Evolutionary conservation across 805 yeast species (phyloP).

Genomic region (Barnettozyma californica): DNA sequence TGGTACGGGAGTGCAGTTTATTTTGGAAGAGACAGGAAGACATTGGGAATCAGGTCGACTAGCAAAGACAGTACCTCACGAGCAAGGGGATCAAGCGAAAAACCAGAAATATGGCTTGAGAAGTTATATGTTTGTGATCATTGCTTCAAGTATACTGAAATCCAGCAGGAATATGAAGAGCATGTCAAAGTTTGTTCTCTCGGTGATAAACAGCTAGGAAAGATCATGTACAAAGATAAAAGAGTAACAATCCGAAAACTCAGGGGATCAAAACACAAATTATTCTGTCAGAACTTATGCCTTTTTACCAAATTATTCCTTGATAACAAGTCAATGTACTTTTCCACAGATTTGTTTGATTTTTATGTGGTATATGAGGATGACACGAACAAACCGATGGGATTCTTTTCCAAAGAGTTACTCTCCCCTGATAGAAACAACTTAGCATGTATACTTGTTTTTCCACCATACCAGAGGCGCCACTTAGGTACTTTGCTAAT

Average conservation of each 20-base stretch:
- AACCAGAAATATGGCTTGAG: slow-evolving; percentile 46
- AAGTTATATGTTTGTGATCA: slow-evolving; percentile 66
- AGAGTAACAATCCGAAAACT: slow-evolving; percentile 56
- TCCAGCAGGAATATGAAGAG: slow-evolving; percentile 34
- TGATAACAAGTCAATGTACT: slow-evolving; percentile 85
- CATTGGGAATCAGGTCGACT: slow-evolving; percentile 38
- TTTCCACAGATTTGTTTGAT: slow-evolving; percentile 71
- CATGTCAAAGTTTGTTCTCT: slow-evolving; percentile 49
- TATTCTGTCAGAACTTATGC: slow-evolving; percentile 79
- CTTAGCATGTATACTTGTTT: slow-evolving; percentile 83
- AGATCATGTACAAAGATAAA: slow-evolving; percentile 58
- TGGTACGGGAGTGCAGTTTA: slow-evolving; percentile 90
- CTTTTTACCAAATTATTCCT: slow-evolving; percentile 83
- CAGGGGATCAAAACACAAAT: slow-evolving; percentile 54
- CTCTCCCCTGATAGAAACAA: slow-evolving; percentile 75
- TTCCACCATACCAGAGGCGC: slow-evolving; percentile 86
- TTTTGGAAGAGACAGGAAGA: slow-evolving; percentile 45
- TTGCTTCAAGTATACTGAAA: slow-evolving; percentile 78
- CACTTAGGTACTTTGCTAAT: slow-evolving; percentile 76
- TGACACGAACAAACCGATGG: slow-evolving; percentile 57
- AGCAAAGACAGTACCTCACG: slow-evolving; percentile 13
- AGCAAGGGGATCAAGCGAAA: slow-evolving; percentile 6
- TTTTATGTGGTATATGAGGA: slow-evolving; percentile 68
- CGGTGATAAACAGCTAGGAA: slow-evolving; percentile 52
- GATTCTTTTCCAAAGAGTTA: slow-evolving; percentile 86